These are phyloP conservation scores for Candida andamanensis DNA, from an alignment of 805 yeast genomes.

Conservation along the genomic window DNA sequence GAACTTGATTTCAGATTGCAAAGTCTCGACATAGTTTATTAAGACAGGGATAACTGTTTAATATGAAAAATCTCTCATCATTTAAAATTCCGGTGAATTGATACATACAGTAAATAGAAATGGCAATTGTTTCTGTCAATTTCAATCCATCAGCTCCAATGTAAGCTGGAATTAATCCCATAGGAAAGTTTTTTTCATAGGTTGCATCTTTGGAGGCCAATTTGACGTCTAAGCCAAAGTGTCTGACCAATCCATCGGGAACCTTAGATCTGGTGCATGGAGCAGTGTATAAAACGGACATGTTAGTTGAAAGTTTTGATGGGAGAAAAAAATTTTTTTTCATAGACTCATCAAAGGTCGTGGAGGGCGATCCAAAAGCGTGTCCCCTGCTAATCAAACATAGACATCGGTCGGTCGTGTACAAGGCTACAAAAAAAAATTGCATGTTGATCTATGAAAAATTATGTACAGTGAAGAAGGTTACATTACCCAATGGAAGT, in stretches of 20 bases:
- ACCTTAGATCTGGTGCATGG: slow-evolving; percentile 27
- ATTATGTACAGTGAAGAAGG: no score
- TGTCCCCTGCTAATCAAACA: no score
- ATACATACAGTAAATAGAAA: slow-evolving; percentile 53
- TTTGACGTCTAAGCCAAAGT: slow-evolving; percentile 55
- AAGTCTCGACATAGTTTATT: slow-evolving; percentile 68
- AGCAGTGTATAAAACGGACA: no score
- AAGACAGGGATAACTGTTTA: slow-evolving; percentile 86
- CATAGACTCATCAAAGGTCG: no score
- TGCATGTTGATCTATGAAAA: no score
- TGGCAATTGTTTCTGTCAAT: slow-evolving; percentile 64
- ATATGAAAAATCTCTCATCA: slow-evolving; percentile 51
- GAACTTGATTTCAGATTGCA: slow-evolving; percentile 41
- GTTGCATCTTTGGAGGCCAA: slow-evolving; percentile 38
- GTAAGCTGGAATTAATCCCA: slow-evolving; percentile 62
- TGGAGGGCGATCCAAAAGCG: no score
- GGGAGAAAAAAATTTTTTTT: no score
- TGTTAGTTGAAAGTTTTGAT: no score
- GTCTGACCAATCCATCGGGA: slow-evolving; percentile 50
- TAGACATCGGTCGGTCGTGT: no score
- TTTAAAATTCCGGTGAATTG: slow-evolving; percentile 11
- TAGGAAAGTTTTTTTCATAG: slow-evolving; percentile 54
- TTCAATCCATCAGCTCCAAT: slow-evolving; percentile 68
- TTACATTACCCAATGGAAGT: no score
- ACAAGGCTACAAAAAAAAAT: no score